Evolutionary conservation across 2,329 filamentous ascomycete genomes (phyloP).

Genomic region (Ascochyta pisi): DNA sequence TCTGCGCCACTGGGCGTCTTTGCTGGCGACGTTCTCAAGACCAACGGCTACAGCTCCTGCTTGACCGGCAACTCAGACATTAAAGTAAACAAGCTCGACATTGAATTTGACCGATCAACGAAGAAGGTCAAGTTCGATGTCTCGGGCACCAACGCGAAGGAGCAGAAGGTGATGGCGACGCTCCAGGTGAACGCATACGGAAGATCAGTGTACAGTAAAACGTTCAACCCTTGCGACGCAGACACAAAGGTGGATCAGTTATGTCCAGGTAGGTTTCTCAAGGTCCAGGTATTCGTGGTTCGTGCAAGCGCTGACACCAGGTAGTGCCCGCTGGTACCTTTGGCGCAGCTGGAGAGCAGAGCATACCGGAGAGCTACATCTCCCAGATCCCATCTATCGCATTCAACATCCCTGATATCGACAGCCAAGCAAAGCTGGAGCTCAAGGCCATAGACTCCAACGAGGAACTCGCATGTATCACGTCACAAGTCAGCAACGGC

Average conservation of each 20-base stretch:
- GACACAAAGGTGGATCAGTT: constrained; percentile 73
- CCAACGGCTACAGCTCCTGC: constrained; percentile 81
- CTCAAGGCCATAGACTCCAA: constrained; percentile 68
- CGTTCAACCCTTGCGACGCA: constrained; percentile 81
- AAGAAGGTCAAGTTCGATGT: constrained; percentile 82
- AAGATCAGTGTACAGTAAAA: constrained; percentile 75
- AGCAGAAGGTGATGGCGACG: constrained; percentile 80
- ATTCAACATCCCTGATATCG: constrained; percentile 88
- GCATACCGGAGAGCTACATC: constrained; percentile 74
- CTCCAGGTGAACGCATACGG: constrained; percentile 87
- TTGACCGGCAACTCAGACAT: constrained; percentile 63
- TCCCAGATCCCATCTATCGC: constrained; percentile 84
- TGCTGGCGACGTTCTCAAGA: constrained; percentile 76
- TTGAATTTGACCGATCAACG: constrained; percentile 78
- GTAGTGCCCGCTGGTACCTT: constrained; percentile 78
- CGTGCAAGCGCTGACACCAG: constrained; percentile 26
- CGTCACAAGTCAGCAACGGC: constrained; percentile 83
- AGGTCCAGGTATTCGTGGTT: not conserved
- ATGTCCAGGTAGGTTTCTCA: constrained; percentile 73
- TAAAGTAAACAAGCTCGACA: constrained; percentile 74
- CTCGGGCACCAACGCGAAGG: constrained; percentile 73
- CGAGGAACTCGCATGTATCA: constrained; percentile 78
- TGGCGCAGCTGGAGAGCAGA: constrained; percentile 72
- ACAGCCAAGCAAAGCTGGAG: constrained; percentile 81
- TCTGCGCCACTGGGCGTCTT: constrained; percentile 58